Evolutionary conservation across 2,329 filamentous ascomycete genomes (phyloP), one percentile per base, ranked within the genome.

Genomic region (Lachnellula subtilissima): DNA sequence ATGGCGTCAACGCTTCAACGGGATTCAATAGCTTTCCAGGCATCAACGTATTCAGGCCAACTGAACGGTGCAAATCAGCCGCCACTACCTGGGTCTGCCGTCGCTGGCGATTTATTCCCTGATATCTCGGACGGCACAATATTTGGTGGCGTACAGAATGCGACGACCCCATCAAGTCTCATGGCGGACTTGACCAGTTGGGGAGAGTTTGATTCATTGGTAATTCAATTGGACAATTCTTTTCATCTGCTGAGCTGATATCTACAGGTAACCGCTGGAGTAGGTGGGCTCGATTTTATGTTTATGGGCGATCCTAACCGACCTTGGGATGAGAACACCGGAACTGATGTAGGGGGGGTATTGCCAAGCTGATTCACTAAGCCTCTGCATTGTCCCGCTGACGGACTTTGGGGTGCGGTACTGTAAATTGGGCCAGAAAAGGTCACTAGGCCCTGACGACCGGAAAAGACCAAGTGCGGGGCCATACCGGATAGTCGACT

Each of bases 141-240:
- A 35, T 48, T 40, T 53, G 17, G 50, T 25, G 50, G 52, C 23
- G 47, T 43, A 7, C 46, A 37, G 14, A 28, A 50, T 35, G 57
- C 63, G 53, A 58, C 50, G 15, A 63, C 61, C 39, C 60, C 63
- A 2, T 35, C 63, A 17, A 57, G 56, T 40, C 40, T 58, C 9
- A 59, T 64, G 52, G 54, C 54, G 12, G 56, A 65, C 45, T 40
- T 69, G 23, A 62, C 65, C 4, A 58, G 64, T 23, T 70, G 64
- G 67, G 63, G 64, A 7, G 62, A 67, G 7, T 67, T 66, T 35
- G 65, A 70, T 54, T 71, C 67, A 15, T 53, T 71, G 25, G 68
- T 64, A 43, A 55, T 53, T 53, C 7, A 11, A 28, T 11, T 3
- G n/a, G 12, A 9, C 25, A 4, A 22, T 35, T 1, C 28, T 14